Conservation (phyloP, 257 asterid species). For the Forsythia viridissima region DNA sequence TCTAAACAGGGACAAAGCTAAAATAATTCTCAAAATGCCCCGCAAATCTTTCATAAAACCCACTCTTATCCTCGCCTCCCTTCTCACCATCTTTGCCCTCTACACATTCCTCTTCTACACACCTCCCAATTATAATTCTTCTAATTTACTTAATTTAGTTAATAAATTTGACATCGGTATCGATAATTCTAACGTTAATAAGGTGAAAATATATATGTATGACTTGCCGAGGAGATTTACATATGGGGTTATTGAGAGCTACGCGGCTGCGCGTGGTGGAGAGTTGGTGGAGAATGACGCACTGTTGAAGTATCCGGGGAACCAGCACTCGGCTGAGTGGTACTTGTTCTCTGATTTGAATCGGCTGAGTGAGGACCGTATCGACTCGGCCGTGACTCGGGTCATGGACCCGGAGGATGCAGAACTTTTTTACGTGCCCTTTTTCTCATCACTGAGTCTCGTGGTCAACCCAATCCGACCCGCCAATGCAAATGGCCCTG, state of each 20-base stretch:
- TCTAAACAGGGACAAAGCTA: slow-evolving; percentile 12
- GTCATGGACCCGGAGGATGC: slow-evolving; percentile 84
- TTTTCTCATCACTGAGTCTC: slow-evolving; percentile 90
- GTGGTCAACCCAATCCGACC: slow-evolving; percentile 78
- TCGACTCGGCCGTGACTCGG: slow-evolving; percentile 47
- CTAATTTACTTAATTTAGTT: slow-evolving; percentile 12
- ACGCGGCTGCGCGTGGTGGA: slow-evolving; percentile 76
- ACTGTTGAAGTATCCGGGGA: slow-evolving; percentile 80
- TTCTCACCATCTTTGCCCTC: slow-evolving; percentile 50
- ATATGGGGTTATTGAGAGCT: slow-evolving; percentile 88
- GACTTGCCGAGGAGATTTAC: slow-evolving; percentile 85
- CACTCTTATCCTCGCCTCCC: slow-evolving; percentile 48
- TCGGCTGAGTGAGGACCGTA: slow-evolving; percentile 44
- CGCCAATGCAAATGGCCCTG: slow-evolving; percentile 24
- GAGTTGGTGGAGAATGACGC: slow-evolving; percentile 42
- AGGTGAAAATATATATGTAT: slow-evolving; percentile 66
- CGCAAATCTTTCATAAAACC: slow-evolving; percentile 64
- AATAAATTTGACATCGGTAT: slow-evolving; percentile 1
- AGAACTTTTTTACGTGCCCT: slow-evolving; percentile 84
- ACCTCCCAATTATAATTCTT: slow-evolving; percentile 25
- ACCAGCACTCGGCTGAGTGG: slow-evolving; percentile 98
- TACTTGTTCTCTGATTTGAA: slow-evolving; percentile 69
- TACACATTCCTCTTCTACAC: slow-evolving; percentile 55
- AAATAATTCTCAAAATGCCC: slow-evolving; percentile 42
- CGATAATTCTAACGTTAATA: not conserved